phyloP scores from a whole-genome alignment of 192 early-diverging fungal genomes.

The Coemansia aciculifera region DNA sequence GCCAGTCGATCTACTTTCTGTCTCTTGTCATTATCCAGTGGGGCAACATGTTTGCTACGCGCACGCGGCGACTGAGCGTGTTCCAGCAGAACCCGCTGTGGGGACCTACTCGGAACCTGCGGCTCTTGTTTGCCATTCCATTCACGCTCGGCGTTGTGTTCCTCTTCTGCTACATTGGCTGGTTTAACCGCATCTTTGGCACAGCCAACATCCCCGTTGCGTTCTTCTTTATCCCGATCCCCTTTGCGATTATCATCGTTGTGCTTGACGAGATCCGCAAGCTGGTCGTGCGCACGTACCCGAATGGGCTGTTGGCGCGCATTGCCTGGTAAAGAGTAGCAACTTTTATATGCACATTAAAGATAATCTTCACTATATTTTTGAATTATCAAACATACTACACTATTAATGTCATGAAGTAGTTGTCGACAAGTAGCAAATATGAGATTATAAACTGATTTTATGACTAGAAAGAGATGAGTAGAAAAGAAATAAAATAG shows the following conservation, averaged over 20 bases:
- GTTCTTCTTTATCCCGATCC: conserved; percentile 63
- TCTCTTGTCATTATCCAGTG: conserved; percentile 50
- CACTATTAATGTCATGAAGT: no score
- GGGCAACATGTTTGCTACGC: conserved; percentile 51
- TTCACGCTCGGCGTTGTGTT: conserved; percentile 28
- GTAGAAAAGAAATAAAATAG: no score
- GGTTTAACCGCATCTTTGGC: conserved; percentile 53
- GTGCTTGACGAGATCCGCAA: conserved; percentile 62
- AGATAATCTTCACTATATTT: no score
- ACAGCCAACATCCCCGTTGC: conserved; percentile 57
- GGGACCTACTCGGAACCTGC: conserved; percentile 37
- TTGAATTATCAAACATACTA: no score
- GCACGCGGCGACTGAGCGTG: conserved; percentile 36
- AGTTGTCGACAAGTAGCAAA: no score
- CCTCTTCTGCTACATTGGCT: conserved; percentile 27
- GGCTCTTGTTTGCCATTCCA: conserved; percentile 31
- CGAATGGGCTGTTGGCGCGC: conserved; percentile 17
- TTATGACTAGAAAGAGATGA: no score
- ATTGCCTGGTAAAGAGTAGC: conserved; percentile 26
- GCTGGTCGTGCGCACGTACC: conserved; percentile 44
- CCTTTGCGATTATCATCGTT: conserved; percentile 56
- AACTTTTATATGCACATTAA: no score
- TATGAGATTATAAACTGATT: no score
- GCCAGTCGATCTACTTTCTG: conserved; percentile 62
- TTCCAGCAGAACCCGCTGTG: conserved; percentile 52